Evolutionary conservation across 495 filamentous ascomycete genomes (phyloP), one percentile per base, ranked within the genome.

Genomic region (Penicillium waksmanii): DNA sequence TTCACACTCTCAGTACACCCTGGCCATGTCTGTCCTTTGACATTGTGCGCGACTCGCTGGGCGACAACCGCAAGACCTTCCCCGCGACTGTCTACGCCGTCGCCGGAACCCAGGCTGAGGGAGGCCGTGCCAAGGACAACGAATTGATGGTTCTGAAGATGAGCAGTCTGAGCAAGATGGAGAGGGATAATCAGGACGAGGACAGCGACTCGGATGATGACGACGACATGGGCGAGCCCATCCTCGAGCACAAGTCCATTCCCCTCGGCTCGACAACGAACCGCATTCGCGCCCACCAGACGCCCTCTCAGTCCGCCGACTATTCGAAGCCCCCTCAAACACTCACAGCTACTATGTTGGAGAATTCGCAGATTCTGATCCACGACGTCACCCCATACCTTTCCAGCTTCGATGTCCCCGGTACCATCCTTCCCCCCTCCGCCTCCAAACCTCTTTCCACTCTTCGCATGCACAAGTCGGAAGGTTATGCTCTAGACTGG

Each of bases 11-110:
- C 46, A 93, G 88, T 72, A 88, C 93, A 15, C 89, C 91, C 0
- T 98, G 95, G 95, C 95, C 95, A 5, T 98, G 95, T 65, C 84
- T 98, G 9, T 97, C 93, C 11, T 96, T 97, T 73, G 94, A 97
- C 67, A 91, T 98, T 62, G 74, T 98, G 31, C 88, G 81, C 68
- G 95, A 98, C 75, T 77, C 81, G n/a, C 79, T 98, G 19, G 95
- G 95, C 36, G 90, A 96, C 66, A 89, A 93, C 73, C 87, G 95
- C 60, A 94, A 89, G 67, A 87, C 87, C 2, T 98, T 92, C 74
- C 95, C 95, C 54, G 91, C 91, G 25, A 96, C 93, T 12, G 86
- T 97, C 67, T 98, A 97, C 68, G 90, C 96, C 2, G 92, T 97
- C 27, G 85, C 92, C 12, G 95, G 95, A 48, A 98, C 95, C 4